Evolutionary conservation across 1,284 basidiomycete species (phyloP).

Genomic region (Sporisorium graminicola): DNA sequence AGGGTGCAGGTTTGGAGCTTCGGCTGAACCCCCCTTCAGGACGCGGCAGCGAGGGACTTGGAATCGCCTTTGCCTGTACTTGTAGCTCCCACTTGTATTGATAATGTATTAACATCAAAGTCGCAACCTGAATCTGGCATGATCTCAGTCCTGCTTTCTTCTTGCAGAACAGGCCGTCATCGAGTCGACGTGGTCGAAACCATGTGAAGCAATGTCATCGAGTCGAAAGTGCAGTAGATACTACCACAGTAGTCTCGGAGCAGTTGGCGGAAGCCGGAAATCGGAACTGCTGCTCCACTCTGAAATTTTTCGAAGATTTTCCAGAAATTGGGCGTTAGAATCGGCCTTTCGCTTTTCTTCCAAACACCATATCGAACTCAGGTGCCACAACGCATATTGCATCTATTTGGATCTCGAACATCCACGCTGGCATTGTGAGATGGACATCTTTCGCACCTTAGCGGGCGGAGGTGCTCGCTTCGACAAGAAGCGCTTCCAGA

Average conservation of each 20-base stretch:
- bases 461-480: conserved; percentile 72
- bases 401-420: neutral
- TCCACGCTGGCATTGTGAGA: conserved; percentile 8
- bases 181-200: neutral
- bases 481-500: conserved; percentile 81
- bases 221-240: neutral
- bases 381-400: neutral
- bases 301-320: conserved; percentile 42
- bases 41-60: too few species aligned
- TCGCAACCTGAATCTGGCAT: too few species aligned
- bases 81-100: neutral
- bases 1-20: conserved; percentile 59
- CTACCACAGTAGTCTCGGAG: too few species aligned
- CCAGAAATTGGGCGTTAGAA: conserved; percentile 1
- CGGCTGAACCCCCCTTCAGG: conserved; percentile 4
- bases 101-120: neutral
- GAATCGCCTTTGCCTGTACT: neutral
- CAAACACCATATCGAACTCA: neutral
- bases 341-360: neutral
- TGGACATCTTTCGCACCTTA: conserved; percentile 69
- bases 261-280: too few species aligned
- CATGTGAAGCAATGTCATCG: neutral
- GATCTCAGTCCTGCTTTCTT: neutral
- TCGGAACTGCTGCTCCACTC: conserved; percentile 25
- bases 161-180: neutral